These are phyloP conservation scores for Wickerhamomyces bovis DNA, from an alignment of 805 yeast species.

Conservation along the genomic window DNA sequence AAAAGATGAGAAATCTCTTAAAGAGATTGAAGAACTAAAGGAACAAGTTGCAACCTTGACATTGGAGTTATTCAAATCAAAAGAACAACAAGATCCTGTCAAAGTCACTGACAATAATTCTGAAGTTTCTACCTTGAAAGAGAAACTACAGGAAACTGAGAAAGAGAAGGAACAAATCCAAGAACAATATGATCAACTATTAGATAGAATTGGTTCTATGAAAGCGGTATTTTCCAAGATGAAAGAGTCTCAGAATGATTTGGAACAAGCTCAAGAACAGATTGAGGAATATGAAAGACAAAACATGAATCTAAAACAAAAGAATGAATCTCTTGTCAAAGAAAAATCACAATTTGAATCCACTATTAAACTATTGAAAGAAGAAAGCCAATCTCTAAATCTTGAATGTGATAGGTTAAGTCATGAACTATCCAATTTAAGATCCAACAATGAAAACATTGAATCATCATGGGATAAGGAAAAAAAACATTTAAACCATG, in stretches of 20 bases:
- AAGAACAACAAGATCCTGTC: background rate
- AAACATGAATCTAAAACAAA: constrained; percentile 30
- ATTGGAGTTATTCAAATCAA: constrained; percentile 3
- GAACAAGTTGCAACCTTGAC: constrained; percentile 9
- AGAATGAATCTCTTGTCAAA: constrained; percentile 26
- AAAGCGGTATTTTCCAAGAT: constrained; percentile 65
- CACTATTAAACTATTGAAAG: constrained; percentile 30
- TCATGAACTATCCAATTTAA: constrained; percentile 30
- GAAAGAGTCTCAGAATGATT: constrained; percentile 62
- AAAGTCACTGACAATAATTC: constrained; percentile 3
- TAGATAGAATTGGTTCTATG: constrained; percentile 66
- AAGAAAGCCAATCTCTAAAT: constrained; percentile 41
- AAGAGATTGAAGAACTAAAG: constrained; percentile 8
- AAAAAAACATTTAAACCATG: constrained; percentile 7
- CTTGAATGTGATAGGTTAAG: constrained; percentile 49
- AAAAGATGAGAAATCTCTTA: background rate
- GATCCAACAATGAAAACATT: constrained; percentile 25
- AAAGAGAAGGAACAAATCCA: constrained; percentile 54
- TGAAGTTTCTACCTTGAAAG: constrained; percentile 11
- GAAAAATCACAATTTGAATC: constrained; percentile 29
- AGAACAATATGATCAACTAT: constrained; percentile 52
- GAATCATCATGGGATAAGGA: constrained; percentile 13
- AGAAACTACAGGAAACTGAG: constrained; percentile 30
- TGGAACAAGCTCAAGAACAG: constrained; percentile 49
- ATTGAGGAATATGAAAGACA: constrained; percentile 41